phyloP scores from a whole-genome alignment of 2,329 filamentous ascomycete species.

The Neopestalotiopsis rosae region DNA sequence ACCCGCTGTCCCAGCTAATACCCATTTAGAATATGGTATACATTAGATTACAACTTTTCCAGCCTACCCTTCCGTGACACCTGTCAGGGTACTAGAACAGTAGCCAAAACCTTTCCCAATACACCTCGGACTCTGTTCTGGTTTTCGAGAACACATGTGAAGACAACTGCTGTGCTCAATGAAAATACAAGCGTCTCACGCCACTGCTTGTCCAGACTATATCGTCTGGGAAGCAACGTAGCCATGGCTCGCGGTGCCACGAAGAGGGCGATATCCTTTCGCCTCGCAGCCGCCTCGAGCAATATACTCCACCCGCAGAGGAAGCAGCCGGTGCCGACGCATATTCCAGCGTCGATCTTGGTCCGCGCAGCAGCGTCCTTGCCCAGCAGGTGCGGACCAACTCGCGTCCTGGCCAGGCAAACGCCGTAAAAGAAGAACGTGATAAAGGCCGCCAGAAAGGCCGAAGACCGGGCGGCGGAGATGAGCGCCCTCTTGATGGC shows the following conservation, averaged over 20 bases:
- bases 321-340: constrained; percentile 73
- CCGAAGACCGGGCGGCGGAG: constrained; percentile 72
- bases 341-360: constrained; percentile 66
- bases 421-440: constrained; percentile 84
- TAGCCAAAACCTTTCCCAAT: constrained; percentile 64
- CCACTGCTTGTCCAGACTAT: constrained; percentile 67
- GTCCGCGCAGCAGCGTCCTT: constrained; percentile 52
- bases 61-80: background rate
- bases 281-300: constrained; percentile 67
- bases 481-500: constrained; percentile 54
- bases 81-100: constrained; percentile 47
- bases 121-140: constrained; percentile 69
- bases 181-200: constrained; percentile 71
- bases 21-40: background rate
- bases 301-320: constrained; percentile 85
- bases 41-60: background rate
- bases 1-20: background rate
- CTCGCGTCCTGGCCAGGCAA: constrained; percentile 74
- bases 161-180: constrained; percentile 70
- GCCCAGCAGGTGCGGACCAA: constrained; percentile 74
- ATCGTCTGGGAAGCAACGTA: constrained; percentile 74
- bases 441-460: constrained; percentile 80
- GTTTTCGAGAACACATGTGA: constrained; percentile 70
- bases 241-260: constrained; percentile 80
- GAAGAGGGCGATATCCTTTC: constrained; percentile 80